Base-by-base conservation (phyloP, 2,329 filamentous ascomycete species). In the Pseudogymnoascus sp. region DNA sequence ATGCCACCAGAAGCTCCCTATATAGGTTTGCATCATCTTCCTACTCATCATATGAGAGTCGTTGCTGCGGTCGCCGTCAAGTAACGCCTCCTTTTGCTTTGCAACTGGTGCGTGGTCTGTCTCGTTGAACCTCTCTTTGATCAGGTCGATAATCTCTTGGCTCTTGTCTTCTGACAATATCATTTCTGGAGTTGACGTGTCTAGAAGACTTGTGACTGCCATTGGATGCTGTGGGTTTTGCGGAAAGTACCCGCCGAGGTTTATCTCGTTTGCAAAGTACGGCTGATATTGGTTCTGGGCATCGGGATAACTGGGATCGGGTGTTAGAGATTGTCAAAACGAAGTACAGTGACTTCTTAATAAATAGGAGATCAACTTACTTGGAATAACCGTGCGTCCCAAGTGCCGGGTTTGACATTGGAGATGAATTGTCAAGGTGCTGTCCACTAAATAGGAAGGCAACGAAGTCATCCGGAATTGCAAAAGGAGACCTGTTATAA, bases 11-110 rank as follows among this genome's bases (percentile, higher is more conserved):
- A 95, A 99, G 1, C 92, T 96, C 9, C 87, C 84, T 67, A 96
- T 92, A 71, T 97, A 97, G 2, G 87, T 88, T 75, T 97, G 91
- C 89, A 97, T 95, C 91, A 96, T 97, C 69, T 89, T 86, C 69
- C 92, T 81, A 73, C 93, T 96, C 65, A 97, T 78, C 78, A 87
- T 82, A 64, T 88, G 84, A 25, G 78, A 76, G 60, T 84, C 81
- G 33, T 84, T 77, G 59, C 86, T 84, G 61, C 89, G 84, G 70
- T 96, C 86, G 12, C 92, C 93, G 29, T 91, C 86, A 62, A 96
- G 78, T 27, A 97, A 84, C 59, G 82, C 83, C 59, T 91, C 90
- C 70, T 92, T 91, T 65, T 88, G 85, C 66, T 88, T 87, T 65
- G 89, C 85, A 29, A 89, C 82, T 0, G 88, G 87, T 1, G 89